A percentile compares a stretch with the other conserved stretches of the same genome.
Evolutionary conservation across 2,329 filamentous ascomycete species (phyloP).

Genomic region (Calonectria pteridis): DNA sequence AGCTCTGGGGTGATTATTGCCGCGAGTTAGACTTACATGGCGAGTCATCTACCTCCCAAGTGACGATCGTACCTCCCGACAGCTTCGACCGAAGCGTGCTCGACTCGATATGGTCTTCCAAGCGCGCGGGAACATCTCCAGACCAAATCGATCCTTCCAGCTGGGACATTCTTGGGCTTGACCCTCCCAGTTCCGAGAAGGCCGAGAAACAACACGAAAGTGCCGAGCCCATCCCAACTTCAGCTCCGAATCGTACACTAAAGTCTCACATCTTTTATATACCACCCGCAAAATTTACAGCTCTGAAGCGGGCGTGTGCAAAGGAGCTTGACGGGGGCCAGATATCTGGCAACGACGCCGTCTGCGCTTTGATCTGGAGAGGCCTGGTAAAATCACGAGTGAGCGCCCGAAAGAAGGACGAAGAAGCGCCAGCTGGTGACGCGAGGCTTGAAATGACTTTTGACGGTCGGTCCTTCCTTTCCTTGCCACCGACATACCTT

Average conservation of each 20-base stretch:
- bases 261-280: constrained; percentile 8
- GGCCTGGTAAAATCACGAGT: neutral
- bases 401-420: neutral
- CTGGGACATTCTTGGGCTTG: neutral
- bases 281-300: neutral
- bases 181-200: neutral
- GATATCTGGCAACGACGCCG: neutral
- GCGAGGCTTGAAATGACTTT: constrained; percentile 4
- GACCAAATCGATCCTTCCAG: neutral
- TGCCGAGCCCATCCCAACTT: neutral
- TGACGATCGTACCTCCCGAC: neutral
- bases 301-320: neutral
- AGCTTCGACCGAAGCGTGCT: neutral
- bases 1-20: neutral
- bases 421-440: neutral
- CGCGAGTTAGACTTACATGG: neutral
- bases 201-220: neutral
- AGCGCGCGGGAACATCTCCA: too few relatives aligned
- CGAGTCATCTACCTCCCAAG: neutral
- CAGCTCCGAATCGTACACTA: neutral
- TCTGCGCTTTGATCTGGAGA: neutral
- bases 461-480: neutral
- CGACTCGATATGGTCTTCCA: neutral
- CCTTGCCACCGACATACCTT: neutral
- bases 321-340: neutral